Evolutionary conservation across 2,329 filamentous ascomycete genomes (phyloP).

Genomic region (Fusarium sarcochroum): DNA sequence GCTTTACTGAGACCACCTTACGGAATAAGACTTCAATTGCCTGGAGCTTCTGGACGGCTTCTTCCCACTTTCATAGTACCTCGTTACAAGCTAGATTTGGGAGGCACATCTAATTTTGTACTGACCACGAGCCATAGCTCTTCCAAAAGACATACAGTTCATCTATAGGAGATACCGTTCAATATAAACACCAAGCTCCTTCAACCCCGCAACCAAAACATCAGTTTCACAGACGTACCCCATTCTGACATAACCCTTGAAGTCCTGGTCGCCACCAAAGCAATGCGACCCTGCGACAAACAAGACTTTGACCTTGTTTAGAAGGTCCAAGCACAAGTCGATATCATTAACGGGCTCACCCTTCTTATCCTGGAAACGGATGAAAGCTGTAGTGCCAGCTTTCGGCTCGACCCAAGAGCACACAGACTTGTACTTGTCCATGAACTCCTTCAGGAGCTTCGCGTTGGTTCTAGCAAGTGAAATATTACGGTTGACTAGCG

Average conservation of each 20-base stretch:
- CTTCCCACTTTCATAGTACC: too few relatives aligned
- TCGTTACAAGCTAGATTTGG: too few relatives aligned
- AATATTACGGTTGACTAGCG: slow-evolving; percentile 66
- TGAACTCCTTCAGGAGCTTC: slow-evolving; percentile 74
- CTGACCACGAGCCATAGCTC: too few relatives aligned
- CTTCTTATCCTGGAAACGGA: slow-evolving; percentile 73
- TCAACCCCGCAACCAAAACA: slow-evolving; percentile 74
- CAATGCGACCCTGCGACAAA: slow-evolving; percentile 80
- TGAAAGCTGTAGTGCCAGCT: slow-evolving; percentile 84
- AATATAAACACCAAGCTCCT: slow-evolving; percentile 61
- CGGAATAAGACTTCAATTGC: too few relatives aligned
- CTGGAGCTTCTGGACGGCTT: too few relatives aligned
- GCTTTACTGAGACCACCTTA: too few relatives aligned
- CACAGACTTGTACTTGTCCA: slow-evolving; percentile 73
- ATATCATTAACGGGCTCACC: slow-evolving; percentile 77
- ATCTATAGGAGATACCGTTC: slow-evolving; percentile 11
- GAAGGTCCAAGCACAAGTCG: slow-evolving; percentile 76
- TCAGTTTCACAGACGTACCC: slow-evolving; percentile 81
- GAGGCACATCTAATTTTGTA: too few relatives aligned
- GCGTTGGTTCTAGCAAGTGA: slow-evolving; percentile 77
- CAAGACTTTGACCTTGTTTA: slow-evolving; percentile 79
- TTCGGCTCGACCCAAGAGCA: slow-evolving; percentile 81
- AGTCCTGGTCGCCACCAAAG: slow-evolving; percentile 77
- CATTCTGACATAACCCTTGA: slow-evolving; percentile 81
- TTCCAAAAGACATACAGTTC: not conserved